Conservation (phyloP, 2,329 filamentous ascomycete species). For the Cadophora sp. region DNA sequence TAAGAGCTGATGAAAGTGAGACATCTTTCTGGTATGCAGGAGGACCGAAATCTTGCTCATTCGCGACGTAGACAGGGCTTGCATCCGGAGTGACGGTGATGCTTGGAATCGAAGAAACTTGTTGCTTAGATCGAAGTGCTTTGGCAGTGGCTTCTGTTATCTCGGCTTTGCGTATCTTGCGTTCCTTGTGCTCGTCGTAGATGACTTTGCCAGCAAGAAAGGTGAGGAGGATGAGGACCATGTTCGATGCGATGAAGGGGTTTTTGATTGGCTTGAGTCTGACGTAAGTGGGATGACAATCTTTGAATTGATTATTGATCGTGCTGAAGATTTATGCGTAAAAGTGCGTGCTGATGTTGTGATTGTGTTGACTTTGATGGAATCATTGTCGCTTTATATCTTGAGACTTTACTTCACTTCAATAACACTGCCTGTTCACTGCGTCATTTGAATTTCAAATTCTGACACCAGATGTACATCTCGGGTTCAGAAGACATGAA, state of each 20-base stretch:
- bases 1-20: not conserved
- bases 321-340: not conserved
- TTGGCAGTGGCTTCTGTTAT: not conserved
- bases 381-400: not conserved
- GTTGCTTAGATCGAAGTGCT: not conserved
- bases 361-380: not conserved
- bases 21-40: not conserved
- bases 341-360: not conserved
- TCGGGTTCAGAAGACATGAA: not conserved
- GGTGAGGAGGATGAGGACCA: not conserved
- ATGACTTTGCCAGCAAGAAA: conserved; percentile 10
- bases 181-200: conserved; percentile 9
- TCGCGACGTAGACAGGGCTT: not conserved
- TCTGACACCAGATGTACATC: not conserved
- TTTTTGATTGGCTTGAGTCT: not conserved
- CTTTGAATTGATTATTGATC: not conserved
- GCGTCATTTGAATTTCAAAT: conserved; percentile 2
- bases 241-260: not conserved
- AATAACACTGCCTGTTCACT: not conserved
- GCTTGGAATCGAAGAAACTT: not conserved
- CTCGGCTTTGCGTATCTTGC: conserved; percentile 1
- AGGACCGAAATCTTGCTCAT: not conserved
- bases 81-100: not conserved
- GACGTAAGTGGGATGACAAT: not conserved
- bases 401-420: not conserved